phyloP scores from a whole-genome alignment of 768 basidiomycete genomes.

The Mycena rebaudengoi region DNA sequence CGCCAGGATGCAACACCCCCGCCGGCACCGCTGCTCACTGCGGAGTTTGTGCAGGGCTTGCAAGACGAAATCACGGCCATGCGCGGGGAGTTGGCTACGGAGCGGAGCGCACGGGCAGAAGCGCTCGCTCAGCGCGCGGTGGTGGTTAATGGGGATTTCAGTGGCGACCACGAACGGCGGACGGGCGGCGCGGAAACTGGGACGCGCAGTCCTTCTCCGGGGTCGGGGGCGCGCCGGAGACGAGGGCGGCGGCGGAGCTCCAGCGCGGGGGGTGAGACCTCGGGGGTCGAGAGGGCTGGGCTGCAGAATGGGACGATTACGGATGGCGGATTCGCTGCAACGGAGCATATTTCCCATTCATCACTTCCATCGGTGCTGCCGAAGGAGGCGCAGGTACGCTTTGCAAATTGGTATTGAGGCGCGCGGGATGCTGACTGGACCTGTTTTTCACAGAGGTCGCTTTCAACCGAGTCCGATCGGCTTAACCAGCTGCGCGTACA shows the following conservation, averaged over 20 bases:
- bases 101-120: conserved; percentile 19
- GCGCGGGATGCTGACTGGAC: no score
- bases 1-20: neutral
- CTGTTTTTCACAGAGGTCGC: no score
- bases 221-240: no score
- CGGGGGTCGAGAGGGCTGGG: neutral
- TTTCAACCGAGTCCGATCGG: no score
- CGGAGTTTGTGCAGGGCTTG: neutral
- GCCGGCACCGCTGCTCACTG: neutral
- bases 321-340: no score
- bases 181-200: no score
- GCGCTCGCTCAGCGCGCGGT: conserved; percentile 10
- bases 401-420: no score
- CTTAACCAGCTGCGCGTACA: conserved; percentile 48
- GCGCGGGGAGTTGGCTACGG: conserved; percentile 17
- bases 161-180: conserved; percentile 4
- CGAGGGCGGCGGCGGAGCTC: neutral
- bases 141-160: neutral
- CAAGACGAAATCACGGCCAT: conserved; percentile 10
- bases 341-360: no score
- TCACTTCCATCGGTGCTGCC: no score
- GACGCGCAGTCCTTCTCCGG: no score
- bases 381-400: no score
- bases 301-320: neutral
- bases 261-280: neutral